Evolutionary conservation across 129 eudicot species (phyloP), one percentile per base, ranked within the genome.

Genomic region (Heracleum sosnowskyi): DNA sequence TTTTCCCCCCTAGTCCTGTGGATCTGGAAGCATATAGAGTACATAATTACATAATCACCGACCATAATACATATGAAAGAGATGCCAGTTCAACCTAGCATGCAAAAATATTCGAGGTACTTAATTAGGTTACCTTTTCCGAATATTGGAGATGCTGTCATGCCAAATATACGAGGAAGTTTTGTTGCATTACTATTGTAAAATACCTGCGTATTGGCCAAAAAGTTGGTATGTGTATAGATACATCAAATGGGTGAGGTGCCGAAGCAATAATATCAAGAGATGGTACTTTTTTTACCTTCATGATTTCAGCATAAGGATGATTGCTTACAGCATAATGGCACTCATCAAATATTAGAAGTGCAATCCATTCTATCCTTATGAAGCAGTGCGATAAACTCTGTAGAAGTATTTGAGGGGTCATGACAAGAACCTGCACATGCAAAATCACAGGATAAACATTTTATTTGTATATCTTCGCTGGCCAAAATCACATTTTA

Each of bases 241-340:
- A 68, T 77, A 5, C 18, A 53, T 12, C 71, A 72, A 42, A 70
- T 57, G 42, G 11, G 41, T 22, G n/a, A 44, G 36, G 22, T 18
- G 31, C 13, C 16, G 0, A 10, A 39, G 35, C 20, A 41, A 71
- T 71, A 40, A 72, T 22, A 35, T 17, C 75, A 9, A 8, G 5
- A 36, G 47, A 22, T 51, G 6, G 17, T 18, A 72, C 20, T 26
- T 34, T 55, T 63, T 77, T 36, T 36, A 92, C 99, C 93, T 96
- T 96, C 99, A 96, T 96, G 44, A 96, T 96, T 85, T 92, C 97
- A 55, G 99, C 94, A 82, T 96, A 96, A 69, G 99, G 99, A 86
- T 96, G 99, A 60, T 73, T 81, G 84, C 97, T 95, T 42, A 90
- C 97, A 76, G 74, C 79, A 90, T 96, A 86, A 81, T 96, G 99